A percentile compares a stretch with the other conserved stretches of the same genome.
Conservation (phyloP, 306 rosid genomes). For the Morella rubra region DNA sequence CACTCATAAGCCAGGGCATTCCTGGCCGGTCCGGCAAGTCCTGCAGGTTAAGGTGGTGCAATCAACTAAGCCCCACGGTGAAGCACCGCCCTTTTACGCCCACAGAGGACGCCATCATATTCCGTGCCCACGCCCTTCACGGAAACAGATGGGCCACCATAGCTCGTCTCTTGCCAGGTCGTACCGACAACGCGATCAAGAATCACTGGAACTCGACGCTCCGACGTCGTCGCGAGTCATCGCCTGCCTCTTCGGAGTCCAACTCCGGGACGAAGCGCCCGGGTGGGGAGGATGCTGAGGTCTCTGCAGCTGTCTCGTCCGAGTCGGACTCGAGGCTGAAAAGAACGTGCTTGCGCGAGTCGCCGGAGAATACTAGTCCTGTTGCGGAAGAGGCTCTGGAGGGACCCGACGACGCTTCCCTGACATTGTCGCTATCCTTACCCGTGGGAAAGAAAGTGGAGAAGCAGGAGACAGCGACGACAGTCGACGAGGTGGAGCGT, state of each 20-base stretch:
- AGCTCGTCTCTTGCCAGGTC: constrained; percentile 79
- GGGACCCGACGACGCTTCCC: constrained; percentile 48
- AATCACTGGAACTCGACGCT: constrained; percentile 97
- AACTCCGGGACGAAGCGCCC: constrained; percentile 19
- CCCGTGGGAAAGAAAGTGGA: constrained; percentile 7
- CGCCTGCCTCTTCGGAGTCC: constrained; percentile 21
- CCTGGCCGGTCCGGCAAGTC: constrained; percentile 91
- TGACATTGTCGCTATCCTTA: constrained; percentile 46
- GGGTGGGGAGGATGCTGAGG: not conserved
- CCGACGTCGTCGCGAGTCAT: constrained; percentile 46
- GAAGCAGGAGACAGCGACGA: constrained; percentile 10
- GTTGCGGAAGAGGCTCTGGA: constrained; percentile 1
- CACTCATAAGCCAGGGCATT: constrained; percentile 64
- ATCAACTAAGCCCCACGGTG: constrained; percentile 88
- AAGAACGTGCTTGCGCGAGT: constrained; percentile 32
- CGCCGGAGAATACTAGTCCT: constrained; percentile 29
- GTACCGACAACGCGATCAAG: constrained; percentile 90
- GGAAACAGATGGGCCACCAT: constrained; percentile 97
- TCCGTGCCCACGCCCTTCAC: constrained; percentile 61
- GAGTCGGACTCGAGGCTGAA: constrained; percentile 26
- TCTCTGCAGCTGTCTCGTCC: not conserved
- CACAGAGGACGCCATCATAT: constrained; percentile 57
- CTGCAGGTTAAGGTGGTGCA: constrained; percentile 84
- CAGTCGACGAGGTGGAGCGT: not conserved
- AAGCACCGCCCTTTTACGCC: constrained; percentile 81